Evolutionary conservation across 768 basidiomycete species (phyloP), one percentile per base, ranked within the genome.

Genomic region (Exidia glandulosa): DNA sequence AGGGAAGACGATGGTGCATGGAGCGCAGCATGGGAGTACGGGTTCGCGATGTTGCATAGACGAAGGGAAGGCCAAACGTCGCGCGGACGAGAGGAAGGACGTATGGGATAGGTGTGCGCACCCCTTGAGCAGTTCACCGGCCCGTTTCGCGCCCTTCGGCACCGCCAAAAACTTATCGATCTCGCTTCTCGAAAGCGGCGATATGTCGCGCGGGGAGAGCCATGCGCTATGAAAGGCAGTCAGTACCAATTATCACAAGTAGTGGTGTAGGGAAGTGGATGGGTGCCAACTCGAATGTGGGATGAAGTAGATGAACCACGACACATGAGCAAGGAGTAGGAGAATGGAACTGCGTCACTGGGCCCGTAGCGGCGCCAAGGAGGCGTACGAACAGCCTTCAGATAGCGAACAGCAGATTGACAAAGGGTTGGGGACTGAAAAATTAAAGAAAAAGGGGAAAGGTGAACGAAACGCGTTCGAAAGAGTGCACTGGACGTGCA

Each of bases 151-250:
- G 50, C 50, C 50, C 72, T 76, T 79, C 19, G 86, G 85, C 68
- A 87, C 87, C 63, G 75, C 78, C 74, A 97, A 81, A 74, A 83
- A 96, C 2, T 85, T 79, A 63, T 88, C 80, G 73, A 98, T 95
- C 73, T 91, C 90, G 71, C 88, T 82, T 4, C 77, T 71, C 66
- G 85, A 81, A 29, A 97, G 81, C 63, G 81, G 81, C 25, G 85
- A 88, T 57, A 97, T 84, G 71, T 96, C 94, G 66, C 87, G 87
- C 1, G 86, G 69, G 32, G 83, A 76, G 45, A 90, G 77, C 94
- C 94, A 97, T 23, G 90, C 81, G 74, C 94, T 97, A 56, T 25
- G 25, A 45, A 29, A 14, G 10, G 19, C 10, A 9, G 36, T 10
- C 9, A 9, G 36, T 10, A 37, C 19, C 10, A 9, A 19, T 9